These are phyloP conservation scores for Pyrus hybrid DNA, from an alignment of 331 rosid genomes.

Conservation along the genomic window DNA sequence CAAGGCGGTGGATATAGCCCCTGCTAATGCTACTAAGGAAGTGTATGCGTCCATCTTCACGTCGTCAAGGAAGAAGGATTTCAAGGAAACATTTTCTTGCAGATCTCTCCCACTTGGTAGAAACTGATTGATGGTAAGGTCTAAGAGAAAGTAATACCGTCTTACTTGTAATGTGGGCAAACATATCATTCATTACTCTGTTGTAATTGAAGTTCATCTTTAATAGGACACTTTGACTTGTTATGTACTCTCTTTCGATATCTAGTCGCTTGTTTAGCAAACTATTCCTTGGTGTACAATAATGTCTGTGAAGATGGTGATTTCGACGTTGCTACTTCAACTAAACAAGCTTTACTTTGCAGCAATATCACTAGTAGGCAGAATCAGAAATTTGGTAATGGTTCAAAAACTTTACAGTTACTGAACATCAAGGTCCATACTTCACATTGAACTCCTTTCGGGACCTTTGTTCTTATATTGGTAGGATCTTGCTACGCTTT, in stretches of 20 bases:
- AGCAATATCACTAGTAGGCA: neutral
- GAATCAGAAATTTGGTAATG: neutral
- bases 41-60: constrained; percentile 91
- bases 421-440: neutral
- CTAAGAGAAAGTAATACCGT: neutral
- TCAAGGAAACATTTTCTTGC: constrained; percentile 73
- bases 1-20: constrained; percentile 65
- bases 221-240: neutral
- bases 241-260: neutral
- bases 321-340: neutral
- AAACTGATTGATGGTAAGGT: constrained; percentile 38
- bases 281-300: neutral
- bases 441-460: neutral
- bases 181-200: neutral
- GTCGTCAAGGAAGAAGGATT: constrained; percentile 65
- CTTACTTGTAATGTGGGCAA: neutral
- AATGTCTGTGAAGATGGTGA: neutral
- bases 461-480: neutral
- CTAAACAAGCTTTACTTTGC: neutral
- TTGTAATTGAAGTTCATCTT: too few species aligned
- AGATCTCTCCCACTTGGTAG: constrained; percentile 94
- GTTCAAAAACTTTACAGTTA: neutral
- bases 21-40: constrained; percentile 67
- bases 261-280: neutral
- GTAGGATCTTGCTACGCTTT: neutral